Evolutionary conservation across 345 rosid species (phyloP).

Genomic region (Linum usitatissimum): DNA sequence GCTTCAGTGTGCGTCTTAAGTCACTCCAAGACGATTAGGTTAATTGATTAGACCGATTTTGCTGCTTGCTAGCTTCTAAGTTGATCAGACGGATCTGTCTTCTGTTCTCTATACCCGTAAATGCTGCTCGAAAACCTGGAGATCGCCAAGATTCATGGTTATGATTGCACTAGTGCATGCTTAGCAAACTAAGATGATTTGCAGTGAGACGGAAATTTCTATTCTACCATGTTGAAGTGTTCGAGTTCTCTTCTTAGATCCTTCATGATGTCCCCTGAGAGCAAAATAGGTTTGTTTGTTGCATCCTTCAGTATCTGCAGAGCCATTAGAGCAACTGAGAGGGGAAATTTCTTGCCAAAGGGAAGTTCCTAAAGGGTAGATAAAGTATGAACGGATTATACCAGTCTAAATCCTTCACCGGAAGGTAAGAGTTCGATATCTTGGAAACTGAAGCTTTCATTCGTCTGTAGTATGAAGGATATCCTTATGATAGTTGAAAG

Average conservation of each 20-base stretch:
- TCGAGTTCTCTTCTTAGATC: slow-evolving; percentile 28
- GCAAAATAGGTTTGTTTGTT: slow-evolving; percentile 7
- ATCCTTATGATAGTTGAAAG: slow-evolving; percentile 45
- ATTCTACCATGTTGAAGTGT: slow-evolving; percentile 31
- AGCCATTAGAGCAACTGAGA: slow-evolving; percentile 10
- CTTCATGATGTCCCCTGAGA: slow-evolving; percentile 11
- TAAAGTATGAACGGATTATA: slow-evolving; percentile 12
- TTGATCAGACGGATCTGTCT: too few species aligned
- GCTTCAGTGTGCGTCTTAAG: too few species aligned
- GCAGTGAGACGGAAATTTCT: background rate
- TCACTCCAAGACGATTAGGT: too few species aligned
- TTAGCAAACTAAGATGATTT: background rate
- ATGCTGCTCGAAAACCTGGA: slow-evolving; percentile 36
- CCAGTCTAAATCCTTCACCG: slow-evolving; percentile 39
- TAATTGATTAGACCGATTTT: too few species aligned
- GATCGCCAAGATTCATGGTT: slow-evolving; percentile 3
- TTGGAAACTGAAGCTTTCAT: slow-evolving; percentile 26
- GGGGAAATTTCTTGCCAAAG: background rate
- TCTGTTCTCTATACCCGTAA: slow-evolving; percentile 21
- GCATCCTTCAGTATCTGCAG: slow-evolving; percentile 34
- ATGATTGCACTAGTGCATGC: slow-evolving; percentile 2
- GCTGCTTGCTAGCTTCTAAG: too few species aligned
- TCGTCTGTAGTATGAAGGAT: slow-evolving; percentile 38
- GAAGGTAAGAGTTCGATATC: slow-evolving; percentile 27
- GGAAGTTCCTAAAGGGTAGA: background rate